Evolutionary conservation across 1,139 yeast genomes (phyloP).

Genomic region (Chernovozyma aurita): DNA sequence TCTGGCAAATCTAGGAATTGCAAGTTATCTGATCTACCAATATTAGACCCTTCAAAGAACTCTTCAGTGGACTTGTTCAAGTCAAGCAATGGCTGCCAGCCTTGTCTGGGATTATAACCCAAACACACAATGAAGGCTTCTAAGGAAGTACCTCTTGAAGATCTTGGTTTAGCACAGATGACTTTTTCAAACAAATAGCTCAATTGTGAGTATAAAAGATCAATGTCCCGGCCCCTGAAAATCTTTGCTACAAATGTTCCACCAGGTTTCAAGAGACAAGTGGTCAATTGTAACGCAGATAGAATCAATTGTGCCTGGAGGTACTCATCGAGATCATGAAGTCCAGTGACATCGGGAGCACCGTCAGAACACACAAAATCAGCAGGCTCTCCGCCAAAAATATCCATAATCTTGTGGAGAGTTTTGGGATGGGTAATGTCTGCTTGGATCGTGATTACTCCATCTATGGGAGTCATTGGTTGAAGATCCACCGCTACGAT

Average conservation of each 20-base stretch:
- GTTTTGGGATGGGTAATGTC: conserved; percentile 97
- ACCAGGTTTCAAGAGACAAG: conserved; percentile 81
- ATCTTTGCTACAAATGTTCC: conserved; percentile 95
- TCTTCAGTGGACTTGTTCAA: conserved; percentile 69
- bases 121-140: conserved; percentile 93
- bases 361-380: conserved; percentile 97
- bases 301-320: conserved; percentile 91
- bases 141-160: conserved; percentile 88
- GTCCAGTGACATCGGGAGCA: conserved; percentile 97
- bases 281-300: conserved; percentile 86
- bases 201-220: conserved; percentile 81
- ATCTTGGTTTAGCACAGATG: conserved; percentile 91
- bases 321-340: conserved; percentile 94
- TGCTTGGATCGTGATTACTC: conserved; percentile 87
- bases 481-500: conserved; percentile 94
- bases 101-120: conserved; percentile 62
- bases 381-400: conserved; percentile 88
- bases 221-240: conserved; percentile 93
- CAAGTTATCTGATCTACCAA: conserved; percentile 50
- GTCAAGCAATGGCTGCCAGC: conserved; percentile 71
- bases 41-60: conserved; percentile 63
- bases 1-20: conserved; percentile 38
- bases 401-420: conserved; percentile 62
- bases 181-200: conserved; percentile 81
- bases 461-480: conserved; percentile 92